Conservation (phyloP, 1,284 basidiomycete species). For the Spongispora temasekensis region DNA sequence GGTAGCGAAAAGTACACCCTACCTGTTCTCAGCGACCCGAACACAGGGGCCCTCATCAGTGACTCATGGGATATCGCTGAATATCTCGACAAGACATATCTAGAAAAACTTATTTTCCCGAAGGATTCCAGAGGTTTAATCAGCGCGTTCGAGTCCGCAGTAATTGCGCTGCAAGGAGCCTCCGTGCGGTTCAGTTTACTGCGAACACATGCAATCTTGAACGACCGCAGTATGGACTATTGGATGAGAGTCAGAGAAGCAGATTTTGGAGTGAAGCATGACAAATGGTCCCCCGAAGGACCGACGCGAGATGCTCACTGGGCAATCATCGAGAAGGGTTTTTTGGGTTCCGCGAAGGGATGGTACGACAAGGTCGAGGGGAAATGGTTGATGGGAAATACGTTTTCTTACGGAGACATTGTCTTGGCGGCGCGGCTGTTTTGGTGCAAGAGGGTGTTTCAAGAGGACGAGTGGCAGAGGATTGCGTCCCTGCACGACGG, state of each 20-base stretch:
- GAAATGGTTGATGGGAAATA: neutral
- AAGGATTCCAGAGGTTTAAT: neutral
- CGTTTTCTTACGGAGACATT: neutral
- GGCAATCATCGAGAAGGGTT: neutral
- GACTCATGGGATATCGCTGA: neutral
- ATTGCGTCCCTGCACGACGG: neutral
- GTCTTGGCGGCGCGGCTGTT: neutral
- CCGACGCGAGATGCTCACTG: neutral
- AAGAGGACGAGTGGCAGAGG: neutral
- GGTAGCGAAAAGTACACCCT: neutral
- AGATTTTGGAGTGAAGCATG: neutral
- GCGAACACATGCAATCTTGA: neutral
- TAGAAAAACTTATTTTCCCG: neutral
- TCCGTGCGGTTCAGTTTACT: neutral
- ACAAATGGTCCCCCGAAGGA: neutral
- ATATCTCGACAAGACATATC: neutral
- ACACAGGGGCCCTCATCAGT: neutral
- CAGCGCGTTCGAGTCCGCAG: neutral
- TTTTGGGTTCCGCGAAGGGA: neutral
- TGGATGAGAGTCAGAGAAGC: neutral
- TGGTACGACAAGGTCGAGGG: neutral
- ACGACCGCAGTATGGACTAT: neutral
- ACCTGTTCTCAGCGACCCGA: neutral
- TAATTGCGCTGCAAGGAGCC: neutral
- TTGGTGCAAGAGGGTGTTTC: neutral